phyloP scores from a whole-genome alignment of 768 basidiomycete species.

The Mycena sanguinolenta region DNA sequence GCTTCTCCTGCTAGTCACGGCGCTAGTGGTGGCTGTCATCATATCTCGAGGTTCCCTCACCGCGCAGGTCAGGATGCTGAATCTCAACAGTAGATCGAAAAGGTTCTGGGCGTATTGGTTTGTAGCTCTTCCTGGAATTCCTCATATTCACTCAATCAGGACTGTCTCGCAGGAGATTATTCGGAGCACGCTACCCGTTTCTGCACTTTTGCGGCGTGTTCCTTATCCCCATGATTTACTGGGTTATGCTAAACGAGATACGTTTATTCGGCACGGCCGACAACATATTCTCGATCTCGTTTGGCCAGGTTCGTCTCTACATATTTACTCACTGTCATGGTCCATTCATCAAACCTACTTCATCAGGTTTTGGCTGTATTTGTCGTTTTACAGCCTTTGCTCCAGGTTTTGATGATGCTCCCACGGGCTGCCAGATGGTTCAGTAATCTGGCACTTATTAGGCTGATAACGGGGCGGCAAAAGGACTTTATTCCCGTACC shows the following conservation, averaged over 20 bases:
- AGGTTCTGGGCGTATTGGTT: slow-evolving; percentile 15
- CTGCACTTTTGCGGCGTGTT: slow-evolving; percentile 25
- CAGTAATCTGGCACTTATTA: slow-evolving; percentile 2
- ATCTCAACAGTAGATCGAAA: not conserved
- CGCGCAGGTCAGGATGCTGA: not conserved
- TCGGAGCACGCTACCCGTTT: slow-evolving; percentile 10
- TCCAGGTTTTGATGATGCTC: slow-evolving; percentile 14
- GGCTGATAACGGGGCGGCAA: slow-evolving; percentile 3
- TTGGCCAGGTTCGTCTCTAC: slow-evolving; percentile 17
- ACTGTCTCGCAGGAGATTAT: not conserved
- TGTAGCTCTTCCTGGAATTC: not conserved
- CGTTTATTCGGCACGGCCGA: not conserved
- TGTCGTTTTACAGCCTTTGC: slow-evolving; percentile 14
- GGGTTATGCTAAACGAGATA: slow-evolving; percentile 16
- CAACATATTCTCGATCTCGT: slow-evolving; percentile 8
- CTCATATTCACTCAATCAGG: not conserved
- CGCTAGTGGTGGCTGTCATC: not conserved
- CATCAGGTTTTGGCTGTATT: slow-evolving; percentile 9
- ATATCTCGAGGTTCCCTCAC: not conserved
- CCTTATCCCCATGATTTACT: slow-evolving; percentile 26
- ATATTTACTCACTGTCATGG: not conserved
- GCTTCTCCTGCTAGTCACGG: not conserved
- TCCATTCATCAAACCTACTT: not conserved
- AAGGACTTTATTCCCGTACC: not conserved
- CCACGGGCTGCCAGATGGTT: slow-evolving; percentile 12